These are phyloP conservation scores for Pleoardoris graminearum DNA, from an alignment of 2,329 filamentous ascomycete species.

Conservation along the genomic window DNA sequence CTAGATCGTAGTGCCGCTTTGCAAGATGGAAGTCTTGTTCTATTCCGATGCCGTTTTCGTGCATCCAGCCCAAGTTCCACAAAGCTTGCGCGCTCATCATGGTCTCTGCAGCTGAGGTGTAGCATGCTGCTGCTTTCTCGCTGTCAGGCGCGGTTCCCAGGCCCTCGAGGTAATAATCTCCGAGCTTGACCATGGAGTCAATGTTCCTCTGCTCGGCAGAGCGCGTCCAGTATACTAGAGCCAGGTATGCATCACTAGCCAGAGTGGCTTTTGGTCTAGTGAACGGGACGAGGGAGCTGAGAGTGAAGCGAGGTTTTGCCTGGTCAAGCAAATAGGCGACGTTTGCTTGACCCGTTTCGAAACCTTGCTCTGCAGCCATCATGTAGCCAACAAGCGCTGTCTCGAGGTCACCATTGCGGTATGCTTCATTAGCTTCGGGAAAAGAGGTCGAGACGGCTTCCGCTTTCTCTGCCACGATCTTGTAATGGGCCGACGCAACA, in stretches of 20 bases:
- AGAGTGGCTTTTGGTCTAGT: slow-evolving; percentile 49
- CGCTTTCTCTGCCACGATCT: slow-evolving; percentile 86
- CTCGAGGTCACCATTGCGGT: slow-evolving; percentile 76
- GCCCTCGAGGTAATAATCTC: slow-evolving; percentile 91
- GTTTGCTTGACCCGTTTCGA: slow-evolving; percentile 86
- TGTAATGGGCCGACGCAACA: slow-evolving; percentile 80
- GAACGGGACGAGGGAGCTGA: slow-evolving; percentile 57
- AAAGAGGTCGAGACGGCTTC: slow-evolving; percentile 84
- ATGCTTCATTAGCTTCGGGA: slow-evolving; percentile 80
- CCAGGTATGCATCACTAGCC: slow-evolving; percentile 65
- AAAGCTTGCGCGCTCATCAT: slow-evolving; percentile 92
- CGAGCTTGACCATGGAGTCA: slow-evolving; percentile 95
- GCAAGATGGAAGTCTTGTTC: slow-evolving; percentile 96
- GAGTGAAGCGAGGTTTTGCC: slow-evolving; percentile 53
- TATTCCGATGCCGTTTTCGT: slow-evolving; percentile 92
- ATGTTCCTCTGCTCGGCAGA: slow-evolving; percentile 92
- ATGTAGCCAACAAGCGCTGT: slow-evolving; percentile 79
- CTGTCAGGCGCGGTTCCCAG: slow-evolving; percentile 70
- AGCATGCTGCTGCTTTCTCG: slow-evolving; percentile 90
- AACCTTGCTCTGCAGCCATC: slow-evolving; percentile 89
- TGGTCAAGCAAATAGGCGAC: slow-evolving; percentile 85
- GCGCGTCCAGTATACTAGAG: slow-evolving; percentile 91
- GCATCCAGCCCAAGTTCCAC: slow-evolving; percentile 99
- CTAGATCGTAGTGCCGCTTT: slow-evolving; percentile 93
- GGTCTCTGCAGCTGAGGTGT: slow-evolving; percentile 87